These are phyloP conservation scores for Drechslerella stenobrocha DNA, from an alignment of 2,329 filamentous ascomycete species.

Conservation along the genomic window DNA sequence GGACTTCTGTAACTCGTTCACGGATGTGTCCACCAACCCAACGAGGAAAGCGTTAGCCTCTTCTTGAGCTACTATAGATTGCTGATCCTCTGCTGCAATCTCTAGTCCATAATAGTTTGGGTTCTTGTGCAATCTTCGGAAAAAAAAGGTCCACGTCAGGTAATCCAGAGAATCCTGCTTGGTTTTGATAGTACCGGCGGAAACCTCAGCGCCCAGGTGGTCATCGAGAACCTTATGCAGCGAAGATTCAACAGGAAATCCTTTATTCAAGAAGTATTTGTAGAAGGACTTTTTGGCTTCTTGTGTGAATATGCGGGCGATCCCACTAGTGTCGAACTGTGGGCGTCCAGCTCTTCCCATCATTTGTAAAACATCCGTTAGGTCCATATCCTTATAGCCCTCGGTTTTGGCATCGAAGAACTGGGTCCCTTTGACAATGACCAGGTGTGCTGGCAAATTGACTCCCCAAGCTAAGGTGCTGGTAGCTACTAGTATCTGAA, in stretches of 20 bases:
- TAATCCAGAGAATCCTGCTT: slow-evolving; percentile 98
- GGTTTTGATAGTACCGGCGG: slow-evolving; percentile 85
- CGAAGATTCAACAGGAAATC: slow-evolving; percentile 95
- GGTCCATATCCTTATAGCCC: slow-evolving; percentile 97
- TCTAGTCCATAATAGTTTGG: slow-evolving; percentile 96
- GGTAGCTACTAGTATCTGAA: slow-evolving; percentile 93
- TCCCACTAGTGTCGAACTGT: slow-evolving; percentile 90
- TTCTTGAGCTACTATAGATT: slow-evolving; percentile 79
- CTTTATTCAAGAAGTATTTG: slow-evolving; percentile 97
- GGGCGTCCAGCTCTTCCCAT: slow-evolving; percentile 90
- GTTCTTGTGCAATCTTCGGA: slow-evolving; percentile 94
- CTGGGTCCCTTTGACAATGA: slow-evolving; percentile 97
- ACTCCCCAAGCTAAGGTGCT: slow-evolving; percentile 95
- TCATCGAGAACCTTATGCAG: slow-evolving; percentile 96
- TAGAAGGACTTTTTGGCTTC: slow-evolving; percentile 99
- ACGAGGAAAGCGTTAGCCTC: slow-evolving; percentile 94
- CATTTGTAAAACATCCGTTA: slow-evolving; percentile 98
- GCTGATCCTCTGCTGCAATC: slow-evolving; percentile 89
- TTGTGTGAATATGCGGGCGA: slow-evolving; percentile 95
- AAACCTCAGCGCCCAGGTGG: slow-evolving; percentile 92
- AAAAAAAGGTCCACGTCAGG: slow-evolving; percentile 99
- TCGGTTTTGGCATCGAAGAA: slow-evolving; percentile 98
- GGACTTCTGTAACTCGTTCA: slow-evolving; percentile 78
- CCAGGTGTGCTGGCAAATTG: slow-evolving; percentile 92
- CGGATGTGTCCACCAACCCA: slow-evolving; percentile 82